phyloP scores from a whole-genome alignment of 768 basidiomycete species.

The Serendipita sp. region DNA sequence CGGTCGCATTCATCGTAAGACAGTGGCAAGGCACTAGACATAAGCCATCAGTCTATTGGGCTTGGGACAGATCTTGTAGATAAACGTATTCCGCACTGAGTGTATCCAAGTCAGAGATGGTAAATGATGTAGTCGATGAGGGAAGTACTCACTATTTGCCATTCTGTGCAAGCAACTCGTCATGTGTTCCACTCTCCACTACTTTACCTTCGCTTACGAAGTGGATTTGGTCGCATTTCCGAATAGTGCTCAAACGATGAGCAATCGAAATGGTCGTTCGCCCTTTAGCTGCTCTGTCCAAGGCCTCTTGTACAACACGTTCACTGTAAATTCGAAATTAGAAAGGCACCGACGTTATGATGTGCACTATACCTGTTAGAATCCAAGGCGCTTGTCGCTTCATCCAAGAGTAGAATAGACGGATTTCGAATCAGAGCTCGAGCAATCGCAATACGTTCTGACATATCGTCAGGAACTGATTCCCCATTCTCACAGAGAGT shows the following conservation, averaged over 20 bases:
- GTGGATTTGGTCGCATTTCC: slow-evolving; percentile 74
- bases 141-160: slow-evolving; percentile 23
- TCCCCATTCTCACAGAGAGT: too few species aligned
- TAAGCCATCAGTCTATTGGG: too few species aligned
- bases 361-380: slow-evolving; percentile 38
- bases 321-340: slow-evolving; percentile 24
- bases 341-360: too few species aligned
- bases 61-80: not conserved
- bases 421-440: slow-evolving; percentile 85
- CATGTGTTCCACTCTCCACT: slow-evolving; percentile 77
- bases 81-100: slow-evolving; percentile 7
- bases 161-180: slow-evolving; percentile 38
- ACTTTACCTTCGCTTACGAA: slow-evolving; percentile 80
- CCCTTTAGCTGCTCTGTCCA: slow-evolving; percentile 83
- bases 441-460: slow-evolving; percentile 66
- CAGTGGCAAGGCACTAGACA: too few species aligned
- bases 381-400: slow-evolving; percentile 84
- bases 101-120: not conserved
- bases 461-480: too few species aligned
- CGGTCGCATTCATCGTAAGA: too few species aligned
- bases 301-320: slow-evolving; percentile 86
- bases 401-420: slow-evolving; percentile 73
- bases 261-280: slow-evolving; percentile 93
- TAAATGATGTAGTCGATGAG: not conserved
- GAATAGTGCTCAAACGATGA: slow-evolving; percentile 84